Base-by-base conservation (phyloP, 805 yeast species). In the Kuraishia borneana region DNA sequence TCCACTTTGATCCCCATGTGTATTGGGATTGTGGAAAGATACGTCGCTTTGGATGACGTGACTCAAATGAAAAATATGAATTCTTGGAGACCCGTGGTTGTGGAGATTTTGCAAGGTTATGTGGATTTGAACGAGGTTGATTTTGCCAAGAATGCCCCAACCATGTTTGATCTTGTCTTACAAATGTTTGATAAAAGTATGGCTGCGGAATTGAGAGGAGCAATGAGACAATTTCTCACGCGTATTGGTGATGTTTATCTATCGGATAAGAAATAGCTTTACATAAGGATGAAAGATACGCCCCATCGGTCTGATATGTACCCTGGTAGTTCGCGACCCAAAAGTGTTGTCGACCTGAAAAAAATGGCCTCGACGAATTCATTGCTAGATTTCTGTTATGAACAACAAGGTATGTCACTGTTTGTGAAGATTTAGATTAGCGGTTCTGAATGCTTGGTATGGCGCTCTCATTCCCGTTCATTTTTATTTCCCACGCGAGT, bases 11-110 rank as follows among this genome's bases (percentile, higher is more conserved):
- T 81, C 26, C 83, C 85, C 18, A 64, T 87, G 48, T 82, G 95
- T 47, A 73, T 70, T 6, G 65, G 72, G 5, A 79, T 89, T 21
- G 68, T 87, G 18, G 70, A 70, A 36, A 73, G 88, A 40, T 88
- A 75, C 53, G 68, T 76, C 21, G 65, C 68, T 2, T 65, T 88
- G 44, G 89, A 83, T 43, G 95, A 82, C 41, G 63, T 73, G 5
- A 89, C 83, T 54, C 85, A 79, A 46, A 75, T 72, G 34, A 72
- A 94, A 48, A 83, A 83, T 53, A 75, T 89, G 30, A 65, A 72
- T 13, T 78, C 94, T 3, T 81, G 96, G 94, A 69, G 82, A 46
- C 96, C 97, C 0, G 96, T 92, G 14, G 85, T 89, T 26, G 80
- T 83, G 22, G 95, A 83, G 51, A 81, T 92, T 18, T 61, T 80